phyloP scores from a whole-genome alignment of 2,329 filamentous ascomycete species.

The Colletotrichum melonis region DNA sequence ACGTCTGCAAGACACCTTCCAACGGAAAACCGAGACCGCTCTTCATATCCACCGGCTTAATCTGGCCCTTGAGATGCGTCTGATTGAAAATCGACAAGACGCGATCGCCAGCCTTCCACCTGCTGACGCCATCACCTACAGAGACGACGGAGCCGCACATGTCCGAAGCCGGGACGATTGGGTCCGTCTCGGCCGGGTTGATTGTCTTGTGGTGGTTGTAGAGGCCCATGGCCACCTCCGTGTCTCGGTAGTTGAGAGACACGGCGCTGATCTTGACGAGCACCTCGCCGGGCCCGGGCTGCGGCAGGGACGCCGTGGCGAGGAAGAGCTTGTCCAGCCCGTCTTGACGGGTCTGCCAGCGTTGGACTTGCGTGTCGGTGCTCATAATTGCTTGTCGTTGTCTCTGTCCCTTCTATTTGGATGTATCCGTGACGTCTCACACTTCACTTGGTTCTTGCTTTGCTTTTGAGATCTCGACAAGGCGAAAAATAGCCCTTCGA shows the following conservation, averaged over 20 bases:
- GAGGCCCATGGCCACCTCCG: constrained; percentile 70
- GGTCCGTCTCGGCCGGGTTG: constrained; percentile 44
- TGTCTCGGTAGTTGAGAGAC: constrained; percentile 62
- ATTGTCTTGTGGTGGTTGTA: constrained; percentile 74
- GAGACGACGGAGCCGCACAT: constrained; percentile 73
- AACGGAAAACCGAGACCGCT: constrained; percentile 71
- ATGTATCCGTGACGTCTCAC: background rate
- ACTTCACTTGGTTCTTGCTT: background rate
- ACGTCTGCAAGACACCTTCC: constrained; percentile 67
- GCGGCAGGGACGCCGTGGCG: constrained; percentile 56
- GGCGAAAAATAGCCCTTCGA: background rate
- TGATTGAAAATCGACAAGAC: constrained; percentile 75
- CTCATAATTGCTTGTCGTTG: constrained; percentile 8
- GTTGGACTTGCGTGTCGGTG: constrained; percentile 40
- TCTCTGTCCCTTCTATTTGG: background rate
- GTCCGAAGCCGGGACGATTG: constrained; percentile 75
- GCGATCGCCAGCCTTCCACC: constrained; percentile 69
- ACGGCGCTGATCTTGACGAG: constrained; percentile 59
- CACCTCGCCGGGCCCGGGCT: constrained; percentile 62
- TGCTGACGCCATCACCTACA: constrained; percentile 50
- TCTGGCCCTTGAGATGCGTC: constrained; percentile 67
- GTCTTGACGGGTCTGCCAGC: constrained; percentile 67
- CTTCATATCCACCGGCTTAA: constrained; percentile 64
- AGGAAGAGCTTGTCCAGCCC: constrained; percentile 65
- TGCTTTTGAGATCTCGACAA: background rate